Base-by-base conservation (phyloP, 176 grass and related monocot genomes). In the Phoenix roebelenii region DNA sequence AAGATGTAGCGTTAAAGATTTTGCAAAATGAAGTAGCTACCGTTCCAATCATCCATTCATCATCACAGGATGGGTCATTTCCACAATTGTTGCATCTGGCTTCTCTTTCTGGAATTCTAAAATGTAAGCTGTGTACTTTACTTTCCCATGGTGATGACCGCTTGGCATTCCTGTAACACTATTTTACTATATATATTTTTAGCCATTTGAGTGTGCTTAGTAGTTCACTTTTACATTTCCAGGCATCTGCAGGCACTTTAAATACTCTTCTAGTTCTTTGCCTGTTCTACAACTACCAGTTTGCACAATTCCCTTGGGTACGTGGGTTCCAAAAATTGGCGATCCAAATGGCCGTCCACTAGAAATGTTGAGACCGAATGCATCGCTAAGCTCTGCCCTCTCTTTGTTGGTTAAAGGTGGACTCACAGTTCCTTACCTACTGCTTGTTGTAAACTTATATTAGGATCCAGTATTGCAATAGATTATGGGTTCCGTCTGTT, bases 221-320 rank as follows among this genome's bases (percentile, higher is more conserved):
- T 12, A 12, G 10, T 10, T 10, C 7, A 12, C 35, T 76, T 82
- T 23, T 70, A 49, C 71, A 71, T 23, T 63, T 74, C 51, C 87
- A 98, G 94, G 94, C 83, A 79, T 98, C 50, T 98, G 82, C 72
- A 93, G 94, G 72, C 91, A 93, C 76, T 99, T 93, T 57, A 92
- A 76, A 82, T 83, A 86, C 59, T 93, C 94, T 3, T 74, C 82
- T 49, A 79, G 88, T 81, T 84, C 75, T 66, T 80, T 99, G 59
- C 94, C 94, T 19, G 79, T 93, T 58, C 70, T 99, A 70, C 89
- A 81, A 78, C 79, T 89, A 76, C 82, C 88, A 49, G 71, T 99
- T 51, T 85, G 71, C 63, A 76, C 76, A 60, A 78, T 99, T 72
- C 88, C 94, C 3, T 65, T 99, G 84, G 94, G 94, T 80, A 83